Base-by-base conservation (phyloP, 805 yeast species). In the Ogataea paradorogensis region DNA sequence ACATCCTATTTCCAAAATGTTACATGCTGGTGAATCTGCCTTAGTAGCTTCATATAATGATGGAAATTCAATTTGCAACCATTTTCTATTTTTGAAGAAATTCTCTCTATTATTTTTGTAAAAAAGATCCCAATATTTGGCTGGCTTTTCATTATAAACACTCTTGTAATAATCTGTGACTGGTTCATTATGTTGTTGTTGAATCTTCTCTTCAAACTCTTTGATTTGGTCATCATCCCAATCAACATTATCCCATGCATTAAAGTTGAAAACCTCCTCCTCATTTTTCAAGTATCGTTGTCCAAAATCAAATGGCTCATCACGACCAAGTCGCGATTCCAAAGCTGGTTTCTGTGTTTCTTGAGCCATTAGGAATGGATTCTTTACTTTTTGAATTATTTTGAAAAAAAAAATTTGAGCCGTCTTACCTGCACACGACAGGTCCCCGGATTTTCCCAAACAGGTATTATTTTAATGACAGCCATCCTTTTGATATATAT, bases 221-320 rank as follows among this genome's bases (percentile, higher is more conserved):
- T 67, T 56, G 10, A 81, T 61, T 59, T 93, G 97, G 52, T 88
- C 95, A 37, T 84, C 89, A 35, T 95, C 97, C 96, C 96, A 90
- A 56, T 88, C 96, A 24, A 89, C 97, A 59, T 93, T 95, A 61
- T 93, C 99, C 84, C 93, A 84, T 0, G 99, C 99, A 59, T 93
- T 93, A 58, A 84, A 95, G 44, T 76, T 74, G 81, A 95, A 93
- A 1, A 93, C 95, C 21, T 88, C 89, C 4, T 82, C 80, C 11
- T 80, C 84, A 33, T 80, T 76, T 2, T 74, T 74, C 42, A 93
- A 67, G 48, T 65, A 78, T 40, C 99, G 70, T 59, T 88, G 95
- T 9, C 99, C 99, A 65, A 93, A 93, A 15, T 81, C 82, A 62
- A 88, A 91, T 5, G 99, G 99, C 25, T 78, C 70, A 52, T 90